Conservation (phyloP, 208 protist genomes). For the Leishmania guyanensis region DNA sequence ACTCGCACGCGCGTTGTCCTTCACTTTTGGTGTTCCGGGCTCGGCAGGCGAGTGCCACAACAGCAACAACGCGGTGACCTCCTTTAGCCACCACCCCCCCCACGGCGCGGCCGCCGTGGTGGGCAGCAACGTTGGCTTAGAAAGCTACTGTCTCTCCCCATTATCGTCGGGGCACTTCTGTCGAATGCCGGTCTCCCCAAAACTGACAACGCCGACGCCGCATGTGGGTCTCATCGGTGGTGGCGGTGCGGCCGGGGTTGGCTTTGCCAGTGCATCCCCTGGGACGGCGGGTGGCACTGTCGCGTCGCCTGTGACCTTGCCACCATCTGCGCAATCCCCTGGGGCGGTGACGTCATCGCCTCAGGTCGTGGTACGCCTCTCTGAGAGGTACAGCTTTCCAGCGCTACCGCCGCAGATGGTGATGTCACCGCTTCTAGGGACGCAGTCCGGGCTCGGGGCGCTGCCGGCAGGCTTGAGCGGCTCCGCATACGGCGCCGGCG, state of each 20-base stretch:
- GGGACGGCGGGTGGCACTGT: background rate
- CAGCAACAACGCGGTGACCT: background rate
- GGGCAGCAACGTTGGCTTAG: conserved; percentile 7
- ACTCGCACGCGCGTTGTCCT: conserved; percentile 17
- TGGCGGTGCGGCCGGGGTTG: background rate
- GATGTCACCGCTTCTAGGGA: conserved; percentile 14
- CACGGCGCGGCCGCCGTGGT: background rate
- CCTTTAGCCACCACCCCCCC: background rate
- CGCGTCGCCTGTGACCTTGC: conserved; percentile 12
- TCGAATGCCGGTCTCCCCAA: conserved; percentile 12
- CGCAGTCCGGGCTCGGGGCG: conserved; percentile 5
- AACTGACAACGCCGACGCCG: background rate
- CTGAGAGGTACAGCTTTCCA: conserved; percentile 37
- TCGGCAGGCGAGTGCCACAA: conserved; percentile 1
- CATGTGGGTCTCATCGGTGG: background rate
- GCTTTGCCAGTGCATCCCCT: background rate
- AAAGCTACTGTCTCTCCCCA: conserved; percentile 28
- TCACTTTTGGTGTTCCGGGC: conserved; percentile 2
- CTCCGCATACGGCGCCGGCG: background rate
- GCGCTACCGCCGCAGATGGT: conserved; percentile 33
- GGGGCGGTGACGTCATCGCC: conserved; percentile 4
- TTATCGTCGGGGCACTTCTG: conserved; percentile 26
- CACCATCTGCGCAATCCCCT: conserved; percentile 6
- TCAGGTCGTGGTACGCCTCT: conserved; percentile 35
- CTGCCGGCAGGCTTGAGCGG: background rate